These are phyloP conservation scores for Adansonia grandidieri DNA, from an alignment of 441 rosid species.

Conservation along the genomic window DNA sequence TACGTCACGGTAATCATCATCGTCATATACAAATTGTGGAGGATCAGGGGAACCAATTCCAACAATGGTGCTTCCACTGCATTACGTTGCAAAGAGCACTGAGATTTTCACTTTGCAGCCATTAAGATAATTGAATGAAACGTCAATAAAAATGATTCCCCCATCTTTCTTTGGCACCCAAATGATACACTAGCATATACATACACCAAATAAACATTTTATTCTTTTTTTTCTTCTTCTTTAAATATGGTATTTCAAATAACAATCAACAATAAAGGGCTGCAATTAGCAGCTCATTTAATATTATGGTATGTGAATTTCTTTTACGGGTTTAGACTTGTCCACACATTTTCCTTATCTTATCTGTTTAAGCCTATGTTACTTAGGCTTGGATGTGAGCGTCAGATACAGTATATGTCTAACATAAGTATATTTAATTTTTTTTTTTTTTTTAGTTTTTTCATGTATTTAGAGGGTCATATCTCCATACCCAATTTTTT, in stretches of 20 bases:
- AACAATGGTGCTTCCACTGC: conserved; percentile 94
- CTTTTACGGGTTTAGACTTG: background rate
- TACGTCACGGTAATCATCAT: conserved; percentile 76
- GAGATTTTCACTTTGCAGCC: background rate
- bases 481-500: too few relatives aligned
- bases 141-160: background rate
- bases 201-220: too few relatives aligned
- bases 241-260: background rate
- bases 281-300: background rate
- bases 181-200: background rate
- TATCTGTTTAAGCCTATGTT: too few relatives aligned
- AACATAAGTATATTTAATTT: too few relatives aligned
- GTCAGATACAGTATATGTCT: too few relatives aligned
- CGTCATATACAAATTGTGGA: conserved; percentile 81
- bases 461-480: too few relatives aligned
- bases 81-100: conserved; percentile 20
- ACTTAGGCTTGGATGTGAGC: too few relatives aligned
- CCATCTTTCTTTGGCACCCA: background rate
- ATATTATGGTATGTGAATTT: background rate
- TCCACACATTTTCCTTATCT: conserved; percentile 1
- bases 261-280: background rate
- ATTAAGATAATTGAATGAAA: background rate
- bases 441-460: too few relatives aligned
- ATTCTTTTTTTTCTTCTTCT: background rate
- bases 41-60: conserved; percentile 97